These are phyloP conservation scores for Fusarium agapanthi DNA, from an alignment of 2,329 filamentous ascomycete species.

Conservation along the genomic window DNA sequence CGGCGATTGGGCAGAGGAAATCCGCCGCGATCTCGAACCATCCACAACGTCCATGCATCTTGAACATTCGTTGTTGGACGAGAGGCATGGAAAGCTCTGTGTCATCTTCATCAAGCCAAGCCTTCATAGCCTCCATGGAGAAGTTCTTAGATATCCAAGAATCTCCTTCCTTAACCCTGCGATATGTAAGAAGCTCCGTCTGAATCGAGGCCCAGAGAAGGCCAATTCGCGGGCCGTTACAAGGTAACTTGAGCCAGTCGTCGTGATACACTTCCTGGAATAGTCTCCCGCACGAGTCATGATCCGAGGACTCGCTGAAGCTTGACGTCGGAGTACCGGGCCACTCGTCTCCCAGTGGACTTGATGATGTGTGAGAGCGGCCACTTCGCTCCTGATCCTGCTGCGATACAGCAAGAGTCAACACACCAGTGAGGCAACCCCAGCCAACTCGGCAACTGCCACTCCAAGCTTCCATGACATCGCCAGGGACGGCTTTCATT, in stretches of 20 bases:
- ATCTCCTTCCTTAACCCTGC: neutral
- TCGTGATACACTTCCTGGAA: fast-evolving
- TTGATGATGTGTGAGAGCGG: fast-evolving
- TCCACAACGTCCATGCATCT: neutral
- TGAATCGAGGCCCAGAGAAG: slow-evolving; percentile 3
- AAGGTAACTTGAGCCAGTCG: neutral
- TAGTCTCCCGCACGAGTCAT: fast-evolving
- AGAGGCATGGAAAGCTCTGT: neutral
- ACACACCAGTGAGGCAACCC: neutral
- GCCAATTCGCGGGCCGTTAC: neutral
- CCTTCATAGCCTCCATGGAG: neutral
- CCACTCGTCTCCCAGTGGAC: neutral
- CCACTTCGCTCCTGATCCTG: fast-evolving
- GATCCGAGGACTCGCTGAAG: fast-evolving
- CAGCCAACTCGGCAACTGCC: neutral
- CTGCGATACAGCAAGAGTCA: fast-evolving
- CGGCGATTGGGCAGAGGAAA: neutral
- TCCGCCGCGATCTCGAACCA: neutral
- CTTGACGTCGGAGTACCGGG: neutral
- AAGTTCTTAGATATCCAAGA: slow-evolving; percentile 16
- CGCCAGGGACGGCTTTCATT: fast-evolving
- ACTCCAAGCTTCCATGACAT: neutral
- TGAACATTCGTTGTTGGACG: neutral
- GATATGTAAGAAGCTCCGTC: slow-evolving; percentile 22
- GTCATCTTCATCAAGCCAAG: neutral